A percentile compares a stretch with the other conserved stretches of the same genome.
phyloP scores from a whole-genome alignment of 2,329 filamentous ascomycete species.

The Exophiala dermatitidis region DNA sequence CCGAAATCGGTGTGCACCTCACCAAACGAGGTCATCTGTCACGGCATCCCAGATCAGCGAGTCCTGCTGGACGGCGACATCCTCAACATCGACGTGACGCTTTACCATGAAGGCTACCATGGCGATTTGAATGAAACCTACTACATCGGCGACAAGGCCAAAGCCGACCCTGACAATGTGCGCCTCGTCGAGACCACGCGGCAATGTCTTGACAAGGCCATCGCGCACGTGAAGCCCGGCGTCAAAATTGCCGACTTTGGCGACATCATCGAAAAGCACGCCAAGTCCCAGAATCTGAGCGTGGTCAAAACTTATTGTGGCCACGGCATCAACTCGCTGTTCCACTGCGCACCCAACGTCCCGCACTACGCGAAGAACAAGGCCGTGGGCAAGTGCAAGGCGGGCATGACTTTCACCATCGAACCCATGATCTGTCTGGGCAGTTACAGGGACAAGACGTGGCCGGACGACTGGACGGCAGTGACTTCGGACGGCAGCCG shows the following conservation, averaged over 20 bases:
- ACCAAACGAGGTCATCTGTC: constrained; percentile 94
- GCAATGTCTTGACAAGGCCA: constrained; percentile 83
- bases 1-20: constrained; percentile 98
- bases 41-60: constrained; percentile 91
- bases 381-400: constrained; percentile 85
- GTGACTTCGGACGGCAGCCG: constrained; percentile 81
- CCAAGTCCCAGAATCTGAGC: constrained; percentile 75
- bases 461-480: constrained; percentile 98
- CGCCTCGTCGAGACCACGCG: constrained; percentile 84
- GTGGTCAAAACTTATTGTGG: constrained; percentile 95
- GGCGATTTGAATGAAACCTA: constrained; percentile 98
- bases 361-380: constrained; percentile 99
- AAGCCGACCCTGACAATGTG: constrained; percentile 75
- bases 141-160: constrained; percentile 86
- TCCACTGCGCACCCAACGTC: constrained; percentile 89
- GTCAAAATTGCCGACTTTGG: constrained; percentile 89
- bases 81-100: constrained; percentile 88
- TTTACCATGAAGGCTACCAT: constrained; percentile 93
- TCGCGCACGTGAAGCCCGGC: constrained; percentile 86
- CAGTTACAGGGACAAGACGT: constrained; percentile 85
- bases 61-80: constrained; percentile 87
- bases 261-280: constrained; percentile 90
- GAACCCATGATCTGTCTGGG: constrained; percentile 97
- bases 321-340: constrained; percentile 87
- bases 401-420: constrained; percentile 97